phyloP scores from a whole-genome alignment of 78 protist genomes.

The Dictyostelium discoideum region DNA sequence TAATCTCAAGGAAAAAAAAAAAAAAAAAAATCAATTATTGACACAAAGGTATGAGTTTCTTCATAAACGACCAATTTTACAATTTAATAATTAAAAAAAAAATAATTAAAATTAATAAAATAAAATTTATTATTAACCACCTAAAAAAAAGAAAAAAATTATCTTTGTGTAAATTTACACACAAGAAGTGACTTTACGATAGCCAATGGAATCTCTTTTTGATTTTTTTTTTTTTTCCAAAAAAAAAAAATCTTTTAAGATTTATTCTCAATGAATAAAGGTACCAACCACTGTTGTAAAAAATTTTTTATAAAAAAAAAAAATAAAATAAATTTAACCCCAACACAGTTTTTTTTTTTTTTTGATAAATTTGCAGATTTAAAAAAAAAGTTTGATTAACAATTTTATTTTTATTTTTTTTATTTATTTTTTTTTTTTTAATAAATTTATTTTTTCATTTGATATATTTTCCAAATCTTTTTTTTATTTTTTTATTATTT shows the following conservation, averaged over 20 bases:
- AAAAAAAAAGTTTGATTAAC: background rate
- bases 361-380: background rate
- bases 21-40: background rate
- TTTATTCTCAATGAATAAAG: background rate
- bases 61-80: background rate
- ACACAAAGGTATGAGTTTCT: background rate
- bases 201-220: background rate
- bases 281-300: background rate
- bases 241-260: background rate
- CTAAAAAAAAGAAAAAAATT: background rate
- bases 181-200: background rate
- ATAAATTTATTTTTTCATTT: background rate
- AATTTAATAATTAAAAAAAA: background rate
- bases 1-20: background rate
- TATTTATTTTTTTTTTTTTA: background rate
- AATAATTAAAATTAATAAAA: background rate
- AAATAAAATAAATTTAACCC: background rate
- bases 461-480: background rate
- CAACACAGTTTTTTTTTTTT: background rate
- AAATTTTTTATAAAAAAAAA: background rate
- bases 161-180: background rate
- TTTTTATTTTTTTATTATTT: background rate
- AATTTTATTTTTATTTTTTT: background rate
- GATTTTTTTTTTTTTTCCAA: background rate
- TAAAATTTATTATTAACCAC: background rate